Base-by-base conservation (phyloP, 345 rosid genomes). In the Moricandia moricandioides region DNA sequence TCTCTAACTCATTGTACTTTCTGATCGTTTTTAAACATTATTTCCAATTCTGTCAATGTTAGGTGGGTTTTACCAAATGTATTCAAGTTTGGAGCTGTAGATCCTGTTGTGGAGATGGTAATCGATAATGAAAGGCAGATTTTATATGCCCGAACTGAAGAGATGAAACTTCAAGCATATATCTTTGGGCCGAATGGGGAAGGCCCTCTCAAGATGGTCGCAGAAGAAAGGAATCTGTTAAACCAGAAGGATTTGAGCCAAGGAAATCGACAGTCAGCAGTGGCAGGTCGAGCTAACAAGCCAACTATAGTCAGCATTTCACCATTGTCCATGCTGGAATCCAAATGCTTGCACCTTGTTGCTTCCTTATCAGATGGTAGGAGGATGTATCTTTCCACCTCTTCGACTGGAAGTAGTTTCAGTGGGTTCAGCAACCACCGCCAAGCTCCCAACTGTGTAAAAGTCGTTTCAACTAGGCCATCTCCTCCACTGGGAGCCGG, bases 51-150 rank as follows among this genome's bases (percentile, higher is more conserved):
- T 78, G 49, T 64, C 62, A 71, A 47, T 82, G 82, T 37, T 86
- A 95, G 99, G 89, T 95, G 99, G 99, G 89, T 95, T 60, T 84
- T 95, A 29, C 99, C 99, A 51, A 90, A 89, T 80, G 83, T 95
- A 27, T 92, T 95, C 71, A 95, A 88, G 86, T 95, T 95, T 88
- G 93, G 96, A 72, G 92, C 97, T 76, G 89, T 88, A 70, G 97
- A 92, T 73, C 87, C 98, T 79, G 87, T 92, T 74, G 80, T 90
- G 69, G 99, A 92, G 82, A 84, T 92, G 97, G 96, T 89, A 78
- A 76, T 89, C 62, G 99, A 95, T 83, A 85, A 90, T 80, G 99
- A 92, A 81, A 87, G 99, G 79, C 96, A 90, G 69, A 86, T 92
- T 77, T 79, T 95, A 77, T 95, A 89, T 87, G 89, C 94, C 63